A percentile compares a stretch with the other conserved stretches of the same genome.
Conservation (phyloP, 1,284 basidiomycete species). For the Megacollybia platyphylla region DNA sequence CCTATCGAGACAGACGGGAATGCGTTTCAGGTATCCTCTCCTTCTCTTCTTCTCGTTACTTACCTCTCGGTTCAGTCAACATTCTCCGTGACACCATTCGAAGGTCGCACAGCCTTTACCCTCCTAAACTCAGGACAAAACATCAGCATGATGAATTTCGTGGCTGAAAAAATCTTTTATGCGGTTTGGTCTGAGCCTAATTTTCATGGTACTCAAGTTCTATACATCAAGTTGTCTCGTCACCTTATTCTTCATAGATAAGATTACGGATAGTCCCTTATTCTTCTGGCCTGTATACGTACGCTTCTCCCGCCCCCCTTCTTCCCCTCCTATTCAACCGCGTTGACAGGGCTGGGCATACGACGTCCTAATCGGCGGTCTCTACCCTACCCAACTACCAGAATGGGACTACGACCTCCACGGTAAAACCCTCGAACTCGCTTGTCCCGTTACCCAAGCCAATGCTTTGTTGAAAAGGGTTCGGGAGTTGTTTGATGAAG, state of each 20-base stretch:
- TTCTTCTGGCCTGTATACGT: slow-evolving; percentile 18
- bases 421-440: slow-evolving; percentile 20
- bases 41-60: background rate
- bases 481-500: slow-evolving; percentile 18
- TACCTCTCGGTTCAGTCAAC: slow-evolving; percentile 13
- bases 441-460: slow-evolving; percentile 17
- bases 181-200: slow-evolving; percentile 18
- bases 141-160: slow-evolving; percentile 17
- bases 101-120: slow-evolving; percentile 14
- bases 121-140: slow-evolving; percentile 20
- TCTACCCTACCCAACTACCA: slow-evolving; percentile 16
- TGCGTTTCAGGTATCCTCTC: slow-evolving; percentile 18
- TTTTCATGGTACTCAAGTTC: slow-evolving; percentile 15
- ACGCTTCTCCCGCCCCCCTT: no score
- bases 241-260: slow-evolving; percentile 11
- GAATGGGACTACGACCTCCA: slow-evolving; percentile 22
- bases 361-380: slow-evolving; percentile 22
- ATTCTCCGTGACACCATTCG: slow-evolving; percentile 17
- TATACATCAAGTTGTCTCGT: background rate
- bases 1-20: slow-evolving; percentile 14
- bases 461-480: slow-evolving; percentile 17
- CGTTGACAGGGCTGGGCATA: slow-evolving; percentile 14
- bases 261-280: slow-evolving; percentile 14
- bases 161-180: slow-evolving; percentile 17
- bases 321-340: no score